Base-by-base conservation (phyloP, 306 rosid species). In the Castanea mollissima region DNA sequence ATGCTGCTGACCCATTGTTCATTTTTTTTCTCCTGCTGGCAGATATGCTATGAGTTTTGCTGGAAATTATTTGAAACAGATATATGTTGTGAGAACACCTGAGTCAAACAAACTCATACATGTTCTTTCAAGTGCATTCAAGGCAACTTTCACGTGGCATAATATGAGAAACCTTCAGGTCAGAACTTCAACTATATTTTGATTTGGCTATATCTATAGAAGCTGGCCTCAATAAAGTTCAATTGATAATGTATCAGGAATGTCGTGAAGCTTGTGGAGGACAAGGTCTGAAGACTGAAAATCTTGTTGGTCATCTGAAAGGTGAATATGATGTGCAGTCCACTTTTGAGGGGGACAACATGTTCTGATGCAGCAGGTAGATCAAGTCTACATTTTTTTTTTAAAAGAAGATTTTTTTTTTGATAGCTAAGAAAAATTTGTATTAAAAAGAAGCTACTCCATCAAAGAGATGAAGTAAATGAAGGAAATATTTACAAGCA, bases 311-410 rank as follows among this genome's bases (percentile, higher is more conserved):
- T 83, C 89, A 80, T 44, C 74, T 92, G 63, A 92, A 84, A 85
- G 82, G 87, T 83, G 99, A 95, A 83, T 89, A 58, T 81, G 99
- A 95, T 72, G 99, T 92, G 83, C 97, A 95, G 76, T 87, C 90
- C n/a, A 95, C 99, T 75, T 95, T 92, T 85, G 99, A 95, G 91
- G 99, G 99, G 69, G 99, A 95, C 85, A 95, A 95, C 88, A 93
- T 89, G 97, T 95, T 75, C 82, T 95, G 81, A 92, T 95, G 97
- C 99, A 95, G 84, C 99, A 91, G 98, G 99, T 95, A 89, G 1
- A 38, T 55, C 29, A 69, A 69, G 49, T 74, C 52, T 29, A 74
- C 58, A 8, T 3, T 67, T 34, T 14, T 7, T 62, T 52, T 54
- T 57, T 11, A 21, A 57, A 62, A 63, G 80, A 79, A 73, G 71